These are phyloP conservation scores for Alternaria hordeiaustralica DNA, from an alignment of 2,329 filamentous ascomycete species.

Conservation along the genomic window DNA sequence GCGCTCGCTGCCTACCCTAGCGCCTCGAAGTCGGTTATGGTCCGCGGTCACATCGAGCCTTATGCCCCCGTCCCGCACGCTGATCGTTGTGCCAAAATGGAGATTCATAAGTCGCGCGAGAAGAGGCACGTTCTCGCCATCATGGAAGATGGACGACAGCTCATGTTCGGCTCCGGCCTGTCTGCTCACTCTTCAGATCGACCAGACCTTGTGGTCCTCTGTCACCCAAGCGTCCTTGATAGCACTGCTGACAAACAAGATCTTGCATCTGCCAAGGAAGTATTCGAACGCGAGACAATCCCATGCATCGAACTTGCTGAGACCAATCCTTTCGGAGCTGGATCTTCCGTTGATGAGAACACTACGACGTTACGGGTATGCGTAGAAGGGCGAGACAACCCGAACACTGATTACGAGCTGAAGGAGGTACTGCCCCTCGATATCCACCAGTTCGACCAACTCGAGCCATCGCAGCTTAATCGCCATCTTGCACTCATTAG, in stretches of 20 bases:
- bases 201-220: constrained; percentile 44
- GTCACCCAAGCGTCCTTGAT: constrained; percentile 25
- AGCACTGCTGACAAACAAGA: constrained; percentile 21
- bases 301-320: constrained; percentile 42
- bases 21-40: constrained; percentile 44
- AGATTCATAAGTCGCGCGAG: constrained; percentile 12
- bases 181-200: constrained; percentile 7
- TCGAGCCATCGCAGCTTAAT: constrained; percentile 47
- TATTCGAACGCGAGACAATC: constrained; percentile 31
- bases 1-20: constrained; percentile 40
- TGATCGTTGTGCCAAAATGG: constrained; percentile 34
- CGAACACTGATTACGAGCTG: constrained; percentile 29
- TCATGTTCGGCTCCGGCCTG: constrained; percentile 25
- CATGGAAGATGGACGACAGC: constrained; percentile 33
- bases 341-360: constrained; percentile 24
- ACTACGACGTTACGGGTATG: constrained; percentile 34
- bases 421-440: constrained; percentile 44
- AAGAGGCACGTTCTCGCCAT: constrained; percentile 20
- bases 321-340: constrained; percentile 34
- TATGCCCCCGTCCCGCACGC: constrained; percentile 38
- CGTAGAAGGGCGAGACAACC: constrained; percentile 38
- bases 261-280: constrained; percentile 29
- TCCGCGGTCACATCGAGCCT: constrained; percentile 42
- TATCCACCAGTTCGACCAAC: constrained; percentile 38
- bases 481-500: constrained; percentile 47